These are phyloP conservation scores for Xylaria sp. DNA, from an alignment of 2,329 filamentous ascomycete species.

Conservation along the genomic window DNA sequence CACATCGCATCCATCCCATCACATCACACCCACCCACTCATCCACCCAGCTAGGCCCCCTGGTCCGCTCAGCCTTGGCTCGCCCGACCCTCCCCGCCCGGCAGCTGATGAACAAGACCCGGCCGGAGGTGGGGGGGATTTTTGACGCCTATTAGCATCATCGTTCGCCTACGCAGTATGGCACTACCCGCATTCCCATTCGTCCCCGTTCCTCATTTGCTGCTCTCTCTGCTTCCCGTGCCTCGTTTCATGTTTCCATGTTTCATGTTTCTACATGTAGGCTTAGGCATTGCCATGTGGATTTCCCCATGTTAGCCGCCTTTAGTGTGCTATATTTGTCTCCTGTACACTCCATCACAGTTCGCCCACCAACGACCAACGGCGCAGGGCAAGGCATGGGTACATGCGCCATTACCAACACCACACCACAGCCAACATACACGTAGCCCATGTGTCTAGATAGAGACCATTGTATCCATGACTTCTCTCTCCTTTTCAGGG, in stretches of 20 bases:
- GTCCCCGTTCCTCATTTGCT: background rate
- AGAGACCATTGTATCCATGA: constrained; percentile 2
- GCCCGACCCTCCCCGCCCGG: background rate
- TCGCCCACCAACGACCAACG: too few relatives aligned
- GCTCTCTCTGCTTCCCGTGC: background rate
- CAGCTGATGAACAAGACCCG: background rate
- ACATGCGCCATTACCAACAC: constrained; percentile 6
- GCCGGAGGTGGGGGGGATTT: background rate
- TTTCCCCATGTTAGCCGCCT: constrained; percentile 35
- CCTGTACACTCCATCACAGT: background rate
- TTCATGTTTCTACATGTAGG: constrained; percentile 34
- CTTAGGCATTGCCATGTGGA: constrained; percentile 39
- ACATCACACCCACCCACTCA: background rate
- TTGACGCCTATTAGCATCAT: constrained; percentile 18
- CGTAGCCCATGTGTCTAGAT: background rate
- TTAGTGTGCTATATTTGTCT: constrained; percentile 37
- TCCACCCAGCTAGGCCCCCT: background rate
- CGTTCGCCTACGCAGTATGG: too few relatives aligned
- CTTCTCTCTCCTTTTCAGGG: constrained; percentile 24
- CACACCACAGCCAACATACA: background rate
- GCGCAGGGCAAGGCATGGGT: too few relatives aligned
- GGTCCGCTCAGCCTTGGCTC: constrained; percentile 7
- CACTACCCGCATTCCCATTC: background rate
- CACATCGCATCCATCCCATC: background rate
- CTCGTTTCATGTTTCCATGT: constrained; percentile 40